A percentile compares a stretch with the other conserved stretches of the same genome.
Evolutionary conservation across 2,329 filamentous ascomycete species (phyloP).

Genomic region (Diaporthe sp.): DNA sequence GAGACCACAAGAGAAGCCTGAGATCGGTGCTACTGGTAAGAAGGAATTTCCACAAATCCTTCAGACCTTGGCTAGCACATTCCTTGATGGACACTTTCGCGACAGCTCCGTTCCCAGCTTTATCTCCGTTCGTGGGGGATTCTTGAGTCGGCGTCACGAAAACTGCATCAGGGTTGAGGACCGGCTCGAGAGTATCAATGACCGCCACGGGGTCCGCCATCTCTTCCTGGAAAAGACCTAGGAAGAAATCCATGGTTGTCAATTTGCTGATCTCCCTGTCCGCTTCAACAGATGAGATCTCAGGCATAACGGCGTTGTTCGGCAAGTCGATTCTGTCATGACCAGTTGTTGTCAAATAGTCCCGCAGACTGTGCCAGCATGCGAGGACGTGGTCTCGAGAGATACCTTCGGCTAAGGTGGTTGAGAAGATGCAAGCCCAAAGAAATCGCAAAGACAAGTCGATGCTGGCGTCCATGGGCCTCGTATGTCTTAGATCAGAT

Average conservation of each 20-base stretch:
- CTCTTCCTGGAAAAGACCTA: slow-evolving; percentile 88
- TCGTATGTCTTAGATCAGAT: slow-evolving; percentile 58
- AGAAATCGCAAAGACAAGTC: slow-evolving; percentile 65
- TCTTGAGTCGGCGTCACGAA: slow-evolving; percentile 50
- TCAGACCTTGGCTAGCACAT: slow-evolving; percentile 69
- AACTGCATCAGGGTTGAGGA: slow-evolving; percentile 80
- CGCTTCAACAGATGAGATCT: slow-evolving; percentile 84
- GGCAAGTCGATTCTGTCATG: slow-evolving; percentile 70
- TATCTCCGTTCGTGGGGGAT: slow-evolving; percentile 40
- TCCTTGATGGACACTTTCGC: slow-evolving; percentile 60
- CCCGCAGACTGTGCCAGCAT: slow-evolving; percentile 71
- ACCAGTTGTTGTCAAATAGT: slow-evolving; percentile 60
- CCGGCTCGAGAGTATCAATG: slow-evolving; percentile 92
- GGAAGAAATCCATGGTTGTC: slow-evolving; percentile 96
- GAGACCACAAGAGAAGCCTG: slow-evolving; percentile 89
- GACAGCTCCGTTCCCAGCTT: slow-evolving; percentile 38
- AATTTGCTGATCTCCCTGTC: slow-evolving; percentile 93
- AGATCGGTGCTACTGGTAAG: slow-evolving; percentile 85
- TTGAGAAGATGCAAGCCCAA: slow-evolving; percentile 69
- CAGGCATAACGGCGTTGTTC: slow-evolving; percentile 91
- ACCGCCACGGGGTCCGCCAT: slow-evolving; percentile 84
- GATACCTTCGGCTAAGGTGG: slow-evolving; percentile 65
- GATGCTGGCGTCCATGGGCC: slow-evolving; percentile 52
- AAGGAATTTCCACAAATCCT: slow-evolving; percentile 89
- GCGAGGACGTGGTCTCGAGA: slow-evolving; percentile 69